These are phyloP conservation scores for Elongisporangium undulatum DNA, from an alignment of 352 stramenopile genomes.

Conservation along the genomic window DNA sequence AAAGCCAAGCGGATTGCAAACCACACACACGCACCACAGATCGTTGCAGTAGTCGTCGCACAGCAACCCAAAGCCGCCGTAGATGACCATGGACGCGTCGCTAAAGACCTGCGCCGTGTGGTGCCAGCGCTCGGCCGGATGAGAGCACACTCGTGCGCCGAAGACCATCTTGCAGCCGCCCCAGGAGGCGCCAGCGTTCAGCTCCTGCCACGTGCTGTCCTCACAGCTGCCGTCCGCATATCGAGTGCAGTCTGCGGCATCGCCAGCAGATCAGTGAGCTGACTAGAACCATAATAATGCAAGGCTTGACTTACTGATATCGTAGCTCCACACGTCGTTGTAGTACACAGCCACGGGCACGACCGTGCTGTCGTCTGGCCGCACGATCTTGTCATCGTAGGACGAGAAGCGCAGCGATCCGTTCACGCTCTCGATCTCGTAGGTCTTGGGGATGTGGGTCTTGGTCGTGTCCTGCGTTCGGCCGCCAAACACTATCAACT, in stretches of 20 bases:
- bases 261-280: not conserved
- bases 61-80: constrained; percentile 90
- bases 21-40: constrained; percentile 74
- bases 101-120: constrained; percentile 88
- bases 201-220: constrained; percentile 75
- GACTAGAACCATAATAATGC: not conserved
- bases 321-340: constrained; percentile 97
- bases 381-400: constrained; percentile 85
- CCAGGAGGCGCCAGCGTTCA: constrained; percentile 85
- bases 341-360: constrained; percentile 88
- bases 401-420: constrained; percentile 82
- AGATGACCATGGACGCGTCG: constrained; percentile 90
- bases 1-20: not conserved
- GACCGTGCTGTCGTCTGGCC: constrained; percentile 26
- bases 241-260: constrained; percentile 58
- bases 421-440: constrained; percentile 79
- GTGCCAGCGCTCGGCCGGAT: constrained; percentile 86
- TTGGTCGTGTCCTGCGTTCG: constrained; percentile 86
- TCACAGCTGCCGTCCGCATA: constrained; percentile 86
- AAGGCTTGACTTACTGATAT: constrained; percentile 65
- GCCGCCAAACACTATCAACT: constrained; percentile 91
- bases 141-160: constrained; percentile 84
- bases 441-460: constrained; percentile 90
- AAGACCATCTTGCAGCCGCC: constrained; percentile 88
- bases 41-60: constrained; percentile 97